Conservation (phyloP, 23 red algal genomes). For the Gracilaria domingensis region DNA sequence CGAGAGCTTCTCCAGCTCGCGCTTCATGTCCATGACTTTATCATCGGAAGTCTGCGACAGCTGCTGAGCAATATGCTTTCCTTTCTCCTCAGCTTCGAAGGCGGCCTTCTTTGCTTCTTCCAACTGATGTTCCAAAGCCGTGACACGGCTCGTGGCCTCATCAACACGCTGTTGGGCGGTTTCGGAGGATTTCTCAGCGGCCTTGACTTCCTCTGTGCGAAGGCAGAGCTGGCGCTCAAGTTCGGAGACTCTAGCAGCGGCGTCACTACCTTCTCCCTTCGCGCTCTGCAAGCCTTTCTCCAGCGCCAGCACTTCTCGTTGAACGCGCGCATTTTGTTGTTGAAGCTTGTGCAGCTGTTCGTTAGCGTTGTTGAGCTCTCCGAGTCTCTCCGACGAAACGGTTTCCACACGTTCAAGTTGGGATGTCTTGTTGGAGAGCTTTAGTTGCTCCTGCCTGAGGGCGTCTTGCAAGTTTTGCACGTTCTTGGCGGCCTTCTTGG, state of each 20-base stretch:
- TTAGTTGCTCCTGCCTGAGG: conserved; percentile 22
- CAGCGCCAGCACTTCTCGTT: conserved; percentile 53
- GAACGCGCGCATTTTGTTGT: conserved; percentile 25
- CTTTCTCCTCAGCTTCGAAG: conserved; percentile 31
- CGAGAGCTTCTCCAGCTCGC: background rate
- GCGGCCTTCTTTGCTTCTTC: conserved; percentile 25
- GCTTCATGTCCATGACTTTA: conserved; percentile 21
- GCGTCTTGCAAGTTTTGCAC: conserved; percentile 50
- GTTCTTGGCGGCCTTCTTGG: conserved; percentile 11
- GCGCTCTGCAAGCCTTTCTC: conserved; percentile 58
- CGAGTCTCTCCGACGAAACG: conserved; percentile 20
- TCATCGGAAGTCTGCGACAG: conserved; percentile 25
- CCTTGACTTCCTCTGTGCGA: conserved; percentile 56
- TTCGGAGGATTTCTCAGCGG: conserved; percentile 38
- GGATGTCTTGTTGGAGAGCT: background rate
- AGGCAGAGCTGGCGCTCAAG: conserved; percentile 55
- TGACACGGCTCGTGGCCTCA: background rate
- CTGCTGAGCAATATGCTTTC: conserved; percentile 13
- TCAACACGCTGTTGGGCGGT: conserved; percentile 1
- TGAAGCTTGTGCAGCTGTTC: conserved; percentile 16
- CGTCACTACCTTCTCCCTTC: conserved; percentile 52
- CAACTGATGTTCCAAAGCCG: background rate
- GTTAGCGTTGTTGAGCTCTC: background rate
- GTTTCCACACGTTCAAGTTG: conserved; percentile 28
- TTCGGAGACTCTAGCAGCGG: conserved; percentile 21